Percentiles rank a stretch among this genome's conserved stretches.
Conservation (phyloP, 768 basidiomycete species). For the Calocera viscosa region DNA sequence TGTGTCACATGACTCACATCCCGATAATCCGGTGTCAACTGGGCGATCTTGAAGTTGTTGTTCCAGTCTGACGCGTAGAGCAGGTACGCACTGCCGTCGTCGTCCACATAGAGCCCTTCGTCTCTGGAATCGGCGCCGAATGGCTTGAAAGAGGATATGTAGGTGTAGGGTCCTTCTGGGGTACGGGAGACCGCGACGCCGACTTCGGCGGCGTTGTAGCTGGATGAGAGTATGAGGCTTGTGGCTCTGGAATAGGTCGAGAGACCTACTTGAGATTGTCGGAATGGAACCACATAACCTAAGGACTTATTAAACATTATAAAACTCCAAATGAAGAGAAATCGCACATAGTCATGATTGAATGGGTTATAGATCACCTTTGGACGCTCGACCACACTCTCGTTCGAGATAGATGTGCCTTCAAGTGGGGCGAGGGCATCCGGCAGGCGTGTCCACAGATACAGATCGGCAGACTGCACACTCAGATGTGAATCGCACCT, state of each 20-base stretch:
- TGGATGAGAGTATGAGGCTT: conserved; percentile 19
- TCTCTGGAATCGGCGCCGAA: conserved; percentile 49
- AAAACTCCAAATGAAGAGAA: not conserved
- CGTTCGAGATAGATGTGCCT: conserved; percentile 44
- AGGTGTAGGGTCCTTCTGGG: conserved; percentile 51
- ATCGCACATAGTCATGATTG: conserved; percentile 35
- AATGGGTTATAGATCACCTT: conserved; percentile 34
- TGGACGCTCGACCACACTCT: conserved; percentile 49
- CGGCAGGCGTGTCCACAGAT: conserved; percentile 45
- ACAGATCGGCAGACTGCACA: conserved; percentile 37
- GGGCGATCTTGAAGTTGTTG: conserved; percentile 54
- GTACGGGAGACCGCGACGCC: conserved; percentile 47
- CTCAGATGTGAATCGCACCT: conserved; percentile 2
- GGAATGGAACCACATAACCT: conserved; percentile 63
- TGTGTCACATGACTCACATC: conserved; percentile 37
- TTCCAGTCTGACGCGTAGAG: conserved; percentile 57
- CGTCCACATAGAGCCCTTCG: conserved; percentile 46
- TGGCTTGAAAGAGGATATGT: conserved; percentile 43
- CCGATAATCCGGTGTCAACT: conserved; percentile 45
- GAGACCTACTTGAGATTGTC: conserved; percentile 42
- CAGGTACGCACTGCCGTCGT: conserved; percentile 41
- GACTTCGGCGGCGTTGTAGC: conserved; percentile 52
- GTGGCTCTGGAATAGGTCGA: not conserved
- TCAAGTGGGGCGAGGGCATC: conserved; percentile 44
- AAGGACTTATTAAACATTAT: conserved; percentile 23